These are phyloP conservation scores for Hortiboletus rubellus DNA, from an alignment of 1,284 basidiomycete species.

Conservation along the genomic window DNA sequence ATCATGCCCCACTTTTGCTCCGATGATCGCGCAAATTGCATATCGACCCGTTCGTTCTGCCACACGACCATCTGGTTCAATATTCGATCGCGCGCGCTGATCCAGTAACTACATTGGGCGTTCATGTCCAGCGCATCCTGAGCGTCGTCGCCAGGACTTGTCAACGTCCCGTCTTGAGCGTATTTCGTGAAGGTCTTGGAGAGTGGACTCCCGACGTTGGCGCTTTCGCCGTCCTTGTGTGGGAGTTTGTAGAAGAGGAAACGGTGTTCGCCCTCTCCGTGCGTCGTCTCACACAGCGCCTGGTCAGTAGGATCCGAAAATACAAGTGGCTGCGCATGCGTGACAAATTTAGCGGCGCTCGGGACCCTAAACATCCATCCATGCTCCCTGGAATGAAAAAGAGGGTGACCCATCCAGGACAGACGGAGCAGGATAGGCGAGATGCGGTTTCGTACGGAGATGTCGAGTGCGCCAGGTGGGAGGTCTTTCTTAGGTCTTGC, in stretches of 20 bases:
- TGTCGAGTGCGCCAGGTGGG: slow-evolving; percentile 71
- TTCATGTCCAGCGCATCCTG: slow-evolving; percentile 90
- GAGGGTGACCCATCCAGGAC: slow-evolving; percentile 86
- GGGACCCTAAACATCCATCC: slow-evolving; percentile 92
- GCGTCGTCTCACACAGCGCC: slow-evolving; percentile 45
- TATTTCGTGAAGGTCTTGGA: slow-evolving; percentile 89
- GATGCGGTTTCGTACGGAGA: slow-evolving; percentile 84
- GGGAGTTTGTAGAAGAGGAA: slow-evolving; percentile 89
- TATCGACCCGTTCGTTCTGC: slow-evolving; percentile 52
- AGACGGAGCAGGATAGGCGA: slow-evolving; percentile 86
- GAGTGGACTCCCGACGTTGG: slow-evolving; percentile 93
- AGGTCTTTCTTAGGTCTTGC: slow-evolving; percentile 66
- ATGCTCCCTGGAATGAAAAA: slow-evolving; percentile 85
- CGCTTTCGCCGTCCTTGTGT: slow-evolving; percentile 92
- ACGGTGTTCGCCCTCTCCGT: slow-evolving; percentile 38
- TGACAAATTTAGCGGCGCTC: slow-evolving; percentile 33
- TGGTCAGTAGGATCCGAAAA: slow-evolving; percentile 69
- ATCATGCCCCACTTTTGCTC: slow-evolving; percentile 83
- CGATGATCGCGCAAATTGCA: slow-evolving; percentile 45
- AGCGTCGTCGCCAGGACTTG: slow-evolving; percentile 77
- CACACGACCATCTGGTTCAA: slow-evolving; percentile 94
- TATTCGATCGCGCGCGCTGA: slow-evolving; percentile 90
- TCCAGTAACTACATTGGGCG: slow-evolving; percentile 97
- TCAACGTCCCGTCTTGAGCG: slow-evolving; percentile 83
- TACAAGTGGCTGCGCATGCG: slow-evolving; percentile 39